Conservation (phyloP, 2,329 filamentous ascomycete genomes). For the Trichoderma pleuroti region DNA sequence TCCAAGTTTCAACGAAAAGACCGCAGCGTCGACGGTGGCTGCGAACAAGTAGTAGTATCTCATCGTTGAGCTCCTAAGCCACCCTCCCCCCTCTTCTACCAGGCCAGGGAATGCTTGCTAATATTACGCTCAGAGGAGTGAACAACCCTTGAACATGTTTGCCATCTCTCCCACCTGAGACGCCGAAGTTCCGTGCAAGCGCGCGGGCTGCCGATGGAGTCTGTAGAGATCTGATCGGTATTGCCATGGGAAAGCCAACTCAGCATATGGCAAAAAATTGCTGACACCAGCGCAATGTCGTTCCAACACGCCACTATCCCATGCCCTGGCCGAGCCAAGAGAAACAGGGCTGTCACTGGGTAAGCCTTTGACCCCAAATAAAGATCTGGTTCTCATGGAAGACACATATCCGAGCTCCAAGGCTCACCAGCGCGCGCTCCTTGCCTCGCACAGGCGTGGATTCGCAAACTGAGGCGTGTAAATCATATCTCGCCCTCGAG, state of each 20-base stretch:
- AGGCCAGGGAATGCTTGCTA: background rate
- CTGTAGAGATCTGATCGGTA: background rate
- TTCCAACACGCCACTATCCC: background rate
- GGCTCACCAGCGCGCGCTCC: background rate
- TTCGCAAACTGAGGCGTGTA: background rate
- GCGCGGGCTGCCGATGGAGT: background rate
- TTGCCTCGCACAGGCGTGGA: background rate
- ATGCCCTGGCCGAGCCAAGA: background rate
- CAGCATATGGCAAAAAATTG: background rate
- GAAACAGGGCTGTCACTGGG: background rate
- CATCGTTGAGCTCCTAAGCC: background rate
- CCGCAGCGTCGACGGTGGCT: background rate
- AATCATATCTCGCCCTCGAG: background rate
- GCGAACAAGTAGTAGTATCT: background rate
- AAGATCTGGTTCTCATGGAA: background rate
- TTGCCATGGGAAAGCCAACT: background rate
- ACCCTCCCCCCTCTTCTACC: background rate
- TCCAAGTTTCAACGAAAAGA: background rate
- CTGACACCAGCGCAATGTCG: background rate
- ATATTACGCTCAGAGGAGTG: background rate
- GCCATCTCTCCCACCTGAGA: background rate
- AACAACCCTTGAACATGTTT: background rate
- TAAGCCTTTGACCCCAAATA: background rate
- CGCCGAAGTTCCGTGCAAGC: background rate
- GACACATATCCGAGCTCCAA: background rate